Evolutionary conservation across 257 asterid species (phyloP).

Genomic region (Primulina tabacum): DNA sequence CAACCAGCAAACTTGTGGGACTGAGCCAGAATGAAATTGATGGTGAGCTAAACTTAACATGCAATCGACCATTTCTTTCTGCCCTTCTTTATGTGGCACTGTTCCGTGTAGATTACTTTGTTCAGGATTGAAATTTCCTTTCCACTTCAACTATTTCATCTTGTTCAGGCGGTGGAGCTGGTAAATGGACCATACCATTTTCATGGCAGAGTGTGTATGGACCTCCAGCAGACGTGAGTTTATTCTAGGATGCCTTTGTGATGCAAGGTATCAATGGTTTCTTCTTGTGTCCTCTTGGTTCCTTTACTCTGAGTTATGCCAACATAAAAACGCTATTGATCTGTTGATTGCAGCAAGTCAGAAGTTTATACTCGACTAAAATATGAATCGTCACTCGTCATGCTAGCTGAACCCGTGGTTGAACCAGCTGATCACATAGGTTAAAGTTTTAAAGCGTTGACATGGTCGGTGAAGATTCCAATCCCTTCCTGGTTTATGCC

Average conservation of each 20-base stretch:
- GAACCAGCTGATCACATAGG: background rate
- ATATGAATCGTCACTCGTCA: background rate
- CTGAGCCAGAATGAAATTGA: slow-evolving; percentile 36
- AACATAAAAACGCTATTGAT: background rate
- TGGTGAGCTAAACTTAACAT: slow-evolving; percentile 44
- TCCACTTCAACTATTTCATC: background rate
- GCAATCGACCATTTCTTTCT: background rate
- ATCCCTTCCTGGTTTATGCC: background rate
- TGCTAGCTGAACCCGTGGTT: background rate
- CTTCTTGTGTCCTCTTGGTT: background rate
- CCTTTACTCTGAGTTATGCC: background rate
- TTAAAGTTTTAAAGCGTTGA: background rate
- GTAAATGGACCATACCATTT: slow-evolving; percentile 66
- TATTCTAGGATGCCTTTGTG: slow-evolving; percentile 44
- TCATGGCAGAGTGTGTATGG: slow-evolving; percentile 96
- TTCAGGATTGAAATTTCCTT: background rate
- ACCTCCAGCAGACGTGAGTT: slow-evolving; percentile 75
- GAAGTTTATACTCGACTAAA: background rate
- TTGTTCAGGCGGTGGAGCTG: slow-evolving; percentile 50
- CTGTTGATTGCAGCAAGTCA: background rate
- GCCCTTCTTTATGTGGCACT: background rate
- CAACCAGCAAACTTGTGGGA: slow-evolving; percentile 59
- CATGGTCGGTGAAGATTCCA: background rate
- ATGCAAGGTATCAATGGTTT: background rate
- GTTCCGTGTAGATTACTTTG: background rate